Evolutionary conservation across 2,329 filamentous ascomycete species (phyloP), one percentile per base, ranked within the genome.

Genomic region (Chalara sp.): DNA sequence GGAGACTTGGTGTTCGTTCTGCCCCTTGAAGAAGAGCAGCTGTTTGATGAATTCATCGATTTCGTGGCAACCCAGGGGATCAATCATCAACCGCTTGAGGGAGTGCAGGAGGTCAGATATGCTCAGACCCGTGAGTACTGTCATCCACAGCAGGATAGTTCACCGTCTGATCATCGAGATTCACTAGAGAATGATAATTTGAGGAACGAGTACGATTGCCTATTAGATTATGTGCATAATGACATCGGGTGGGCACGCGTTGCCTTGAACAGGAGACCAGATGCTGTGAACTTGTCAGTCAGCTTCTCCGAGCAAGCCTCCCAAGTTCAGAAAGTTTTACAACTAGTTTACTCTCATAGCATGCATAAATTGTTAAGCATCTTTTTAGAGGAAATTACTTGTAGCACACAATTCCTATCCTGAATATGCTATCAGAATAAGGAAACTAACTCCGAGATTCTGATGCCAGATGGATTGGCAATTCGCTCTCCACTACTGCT

Each of bases 101-200:
- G 33, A 54, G 45, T 63, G 41, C 52, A 47, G 6, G 79, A 84
- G 61, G 76, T 87, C 44, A 74, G 82, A 60, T 91, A 91, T 67
- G 84, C 84, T 1, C 87, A 91, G 68, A 89, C 86, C 37, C 87
- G 81, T 84, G 68, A 64, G 78, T 67, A 12, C 32, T 21, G 13
- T 28, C 35, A 13, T 48, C 6, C 8, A n/a, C 35, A 8, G 35
- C 8, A n/a, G 35, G 8, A 10, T 37, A n/a, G 35, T 37, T 10
- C n/a, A n/a, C 4, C n/a, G 35, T 31, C 42, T 10, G 29, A 8
- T 32, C 43, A 21, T 21, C 21, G 21, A 21, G 21, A 21, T 2
- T 39, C 13, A n/a, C 43, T 51, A 84, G 83, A 93, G 71, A 90
- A 93, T 63, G 86, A 92, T 66, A 93, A 92, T 62, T 76, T 93